phyloP scores from a whole-genome alignment of 2,329 filamentous ascomycete genomes.

The Cryphonectria japonica region DNA sequence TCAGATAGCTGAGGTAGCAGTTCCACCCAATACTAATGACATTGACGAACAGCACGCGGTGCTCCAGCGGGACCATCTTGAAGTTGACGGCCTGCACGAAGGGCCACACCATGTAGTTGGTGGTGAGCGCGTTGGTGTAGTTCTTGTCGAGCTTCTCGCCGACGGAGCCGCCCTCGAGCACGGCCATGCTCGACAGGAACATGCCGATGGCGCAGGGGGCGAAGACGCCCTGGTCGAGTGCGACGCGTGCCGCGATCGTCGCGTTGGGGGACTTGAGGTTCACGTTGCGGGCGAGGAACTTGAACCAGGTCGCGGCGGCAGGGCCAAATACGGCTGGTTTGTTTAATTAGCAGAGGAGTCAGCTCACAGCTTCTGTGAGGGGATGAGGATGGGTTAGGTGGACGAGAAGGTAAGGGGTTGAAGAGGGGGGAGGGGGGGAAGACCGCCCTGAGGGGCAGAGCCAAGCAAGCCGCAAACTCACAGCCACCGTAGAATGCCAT shows the following conservation, averaged over 20 bases:
- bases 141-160: conserved; percentile 71
- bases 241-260: conserved; percentile 78
- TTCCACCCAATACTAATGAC: conserved; percentile 72
- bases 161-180: conserved; percentile 68
- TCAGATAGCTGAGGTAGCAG: conserved; percentile 65
- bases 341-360: conserved; percentile 11
- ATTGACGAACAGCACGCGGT: conserved; percentile 86
- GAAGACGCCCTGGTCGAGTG: conserved; percentile 80
- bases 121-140: conserved; percentile 72
- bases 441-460: background rate
- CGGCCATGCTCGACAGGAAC: conserved; percentile 84
- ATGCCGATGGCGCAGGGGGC: conserved; percentile 80
- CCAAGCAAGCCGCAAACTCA: conserved; percentile 46
- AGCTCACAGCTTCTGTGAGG: conserved; percentile 1
- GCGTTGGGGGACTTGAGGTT: conserved; percentile 64
- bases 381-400: conserved; percentile 19
- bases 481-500: conserved; percentile 82
- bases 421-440: conserved; percentile 7
- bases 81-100: conserved; percentile 86
- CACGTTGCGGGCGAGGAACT: conserved; percentile 73
- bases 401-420: conserved; percentile 7
- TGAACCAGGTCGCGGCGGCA: conserved; percentile 85
- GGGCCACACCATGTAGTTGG: conserved; percentile 91
- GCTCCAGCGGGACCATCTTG: conserved; percentile 79
- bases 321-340: conserved; percentile 78